Evolutionary conservation across 2,329 filamentous ascomycete species (phyloP).

Genomic region (Neonectria ditissima): DNA sequence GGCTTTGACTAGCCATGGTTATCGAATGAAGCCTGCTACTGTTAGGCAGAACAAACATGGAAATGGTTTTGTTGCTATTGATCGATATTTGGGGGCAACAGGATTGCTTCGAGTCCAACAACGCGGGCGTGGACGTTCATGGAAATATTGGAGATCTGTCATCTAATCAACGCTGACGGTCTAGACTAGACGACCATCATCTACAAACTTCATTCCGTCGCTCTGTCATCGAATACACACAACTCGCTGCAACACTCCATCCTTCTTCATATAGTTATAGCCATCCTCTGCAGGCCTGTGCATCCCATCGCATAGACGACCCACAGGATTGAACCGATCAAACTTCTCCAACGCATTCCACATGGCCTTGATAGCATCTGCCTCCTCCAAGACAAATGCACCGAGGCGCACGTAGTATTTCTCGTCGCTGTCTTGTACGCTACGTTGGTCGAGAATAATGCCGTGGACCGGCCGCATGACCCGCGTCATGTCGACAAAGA

Average conservation of each 20-base stretch:
- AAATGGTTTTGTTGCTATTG: not conserved
- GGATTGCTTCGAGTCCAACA: not conserved
- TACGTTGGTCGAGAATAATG: conserved; percentile 2
- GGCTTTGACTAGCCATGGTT: not conserved
- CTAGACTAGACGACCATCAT: not conserved
- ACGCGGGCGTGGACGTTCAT: not conserved
- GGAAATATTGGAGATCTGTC: not conserved
- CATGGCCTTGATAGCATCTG: not conserved
- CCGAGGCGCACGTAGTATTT: conserved; percentile 12
- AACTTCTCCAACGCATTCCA: conserved; percentile 14
- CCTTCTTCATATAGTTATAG: not conserved
- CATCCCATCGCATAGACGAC: not conserved
- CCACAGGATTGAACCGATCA: not conserved
- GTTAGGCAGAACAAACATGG: too few species aligned
- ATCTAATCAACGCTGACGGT: not conserved
- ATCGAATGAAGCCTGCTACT: too few species aligned
- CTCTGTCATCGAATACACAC: not conserved
- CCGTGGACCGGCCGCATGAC: conserved; percentile 10
- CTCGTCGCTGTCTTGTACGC: not conserved
- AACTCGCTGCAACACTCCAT: conserved; percentile 12
- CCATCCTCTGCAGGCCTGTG: not conserved
- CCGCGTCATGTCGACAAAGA: conserved; percentile 16
- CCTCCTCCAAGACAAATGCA: conserved; percentile 3
- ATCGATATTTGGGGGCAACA: not conserved
- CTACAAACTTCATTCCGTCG: not conserved